These are phyloP conservation scores for Silene latifolia DNA, from an alignment of 148 eudicot species.

Conservation along the genomic window DNA sequence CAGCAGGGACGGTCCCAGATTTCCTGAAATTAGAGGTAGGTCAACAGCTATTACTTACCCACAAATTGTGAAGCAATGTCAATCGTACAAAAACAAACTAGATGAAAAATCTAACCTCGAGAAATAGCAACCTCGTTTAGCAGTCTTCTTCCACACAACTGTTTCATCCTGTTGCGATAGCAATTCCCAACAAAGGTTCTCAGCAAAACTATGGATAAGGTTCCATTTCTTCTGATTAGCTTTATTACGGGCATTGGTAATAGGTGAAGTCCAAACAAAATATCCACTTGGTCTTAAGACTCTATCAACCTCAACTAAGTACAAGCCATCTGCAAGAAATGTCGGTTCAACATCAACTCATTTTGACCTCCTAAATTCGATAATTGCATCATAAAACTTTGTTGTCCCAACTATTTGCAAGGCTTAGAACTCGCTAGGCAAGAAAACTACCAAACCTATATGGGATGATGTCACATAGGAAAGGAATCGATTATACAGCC, in stretches of 20 bases:
- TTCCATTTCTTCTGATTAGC: slow-evolving; percentile 76
- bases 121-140: slow-evolving; percentile 64
- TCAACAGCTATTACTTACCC: neutral
- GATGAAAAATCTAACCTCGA: slow-evolving; percentile 53
- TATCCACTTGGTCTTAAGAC: slow-evolving; percentile 94
- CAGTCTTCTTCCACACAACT: slow-evolving; percentile 91
- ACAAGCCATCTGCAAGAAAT: slow-evolving; percentile 63
- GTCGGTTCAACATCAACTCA: slow-evolving; percentile 7
- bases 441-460: no score
- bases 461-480: no score
- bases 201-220: slow-evolving; percentile 52
- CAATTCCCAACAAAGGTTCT: slow-evolving; percentile 82
- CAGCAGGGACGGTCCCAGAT: slow-evolving; percentile 52
- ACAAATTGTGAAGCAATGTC: neutral
- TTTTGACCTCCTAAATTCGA: neutral
- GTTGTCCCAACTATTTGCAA: neutral
- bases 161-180: slow-evolving; percentile 93
- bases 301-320: slow-evolving; percentile 86
- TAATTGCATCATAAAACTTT: neutral
- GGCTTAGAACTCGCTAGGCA: no score
- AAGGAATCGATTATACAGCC: no score
- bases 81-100: neutral
- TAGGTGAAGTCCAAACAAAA: slow-evolving; percentile 97
- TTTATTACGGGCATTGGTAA: slow-evolving; percentile 79
- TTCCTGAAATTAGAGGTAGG: slow-evolving; percentile 47